Conservation (phyloP, 805 yeast species). For the Wickerhamomyces chaumierensis region DNA sequence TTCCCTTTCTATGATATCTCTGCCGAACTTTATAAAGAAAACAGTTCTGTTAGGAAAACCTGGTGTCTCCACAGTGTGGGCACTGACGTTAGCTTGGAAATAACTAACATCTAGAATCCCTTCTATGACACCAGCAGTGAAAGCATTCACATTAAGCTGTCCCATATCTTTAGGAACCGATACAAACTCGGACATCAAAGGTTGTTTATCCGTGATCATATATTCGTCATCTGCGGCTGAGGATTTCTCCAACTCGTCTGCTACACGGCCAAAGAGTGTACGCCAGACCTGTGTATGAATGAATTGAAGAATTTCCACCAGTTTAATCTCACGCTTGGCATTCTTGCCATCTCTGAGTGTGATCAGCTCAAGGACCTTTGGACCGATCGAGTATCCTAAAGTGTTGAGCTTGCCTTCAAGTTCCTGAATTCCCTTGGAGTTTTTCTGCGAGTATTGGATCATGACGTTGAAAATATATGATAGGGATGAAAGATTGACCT, state of each 20-base stretch:
- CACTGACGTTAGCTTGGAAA: slow-evolving; percentile 70
- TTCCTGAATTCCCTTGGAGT: slow-evolving; percentile 59
- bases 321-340: slow-evolving; percentile 54
- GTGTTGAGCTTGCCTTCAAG: slow-evolving; percentile 52
- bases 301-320: slow-evolving; percentile 61
- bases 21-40: slow-evolving; percentile 61
- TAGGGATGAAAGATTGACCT: slow-evolving; percentile 55
- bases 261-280: slow-evolving; percentile 56
- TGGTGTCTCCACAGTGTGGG: slow-evolving; percentile 62
- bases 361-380: slow-evolving; percentile 55
- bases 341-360: slow-evolving; percentile 57
- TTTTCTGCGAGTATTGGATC: slow-evolving; percentile 50
- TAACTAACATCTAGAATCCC: slow-evolving; percentile 68
- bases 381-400: slow-evolving; percentile 71
- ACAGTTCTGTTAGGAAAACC: slow-evolving; percentile 58
- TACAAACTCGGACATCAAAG: slow-evolving; percentile 59
- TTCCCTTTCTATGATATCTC: slow-evolving; percentile 44
- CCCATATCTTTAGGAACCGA: slow-evolving; percentile 74
- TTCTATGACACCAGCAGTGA: slow-evolving; percentile 76
- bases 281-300: slow-evolving; percentile 68
- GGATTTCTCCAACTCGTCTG: slow-evolving; percentile 66
- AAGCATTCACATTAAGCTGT: slow-evolving; percentile 70
- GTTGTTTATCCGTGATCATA: slow-evolving; percentile 57
- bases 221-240: slow-evolving; percentile 53
- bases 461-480: slow-evolving; percentile 63